phyloP scores from a whole-genome alignment of 345 rosid species.

The Syzygium aromaticum region DNA sequence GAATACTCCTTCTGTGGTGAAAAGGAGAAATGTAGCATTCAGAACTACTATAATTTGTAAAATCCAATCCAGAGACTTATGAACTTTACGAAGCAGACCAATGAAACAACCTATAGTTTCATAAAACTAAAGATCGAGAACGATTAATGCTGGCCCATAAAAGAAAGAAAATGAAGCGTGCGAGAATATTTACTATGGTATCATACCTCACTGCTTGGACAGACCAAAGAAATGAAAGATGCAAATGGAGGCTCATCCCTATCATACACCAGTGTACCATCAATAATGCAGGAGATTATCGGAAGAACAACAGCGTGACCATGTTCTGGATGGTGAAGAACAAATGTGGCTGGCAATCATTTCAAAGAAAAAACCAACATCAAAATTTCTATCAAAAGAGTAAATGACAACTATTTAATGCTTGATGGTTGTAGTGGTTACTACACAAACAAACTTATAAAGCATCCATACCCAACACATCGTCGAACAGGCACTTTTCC shows the following conservation, averaged over 20 bases:
- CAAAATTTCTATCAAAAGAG: neutral
- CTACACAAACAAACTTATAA: neutral
- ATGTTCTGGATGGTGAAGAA: slow-evolving; percentile 96
- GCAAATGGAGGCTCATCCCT: slow-evolving; percentile 74
- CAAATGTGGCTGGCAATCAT: slow-evolving; percentile 71
- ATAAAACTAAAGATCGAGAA: neutral
- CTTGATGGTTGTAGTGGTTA: neutral
- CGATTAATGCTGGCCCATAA: neutral
- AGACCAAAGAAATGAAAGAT: slow-evolving; percentile 86
- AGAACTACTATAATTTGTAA: neutral
- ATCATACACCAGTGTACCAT: slow-evolving; percentile 76
- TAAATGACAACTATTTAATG: neutral
- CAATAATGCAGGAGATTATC: slow-evolving; percentile 85
- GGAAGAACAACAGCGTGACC: slow-evolving; percentile 97
- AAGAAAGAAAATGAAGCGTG: neutral
- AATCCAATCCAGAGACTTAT: neutral
- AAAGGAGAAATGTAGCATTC: neutral
- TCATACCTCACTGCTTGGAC: slow-evolving; percentile 72
- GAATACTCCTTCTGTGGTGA: slow-evolving; percentile 77
- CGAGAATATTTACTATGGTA: neutral
- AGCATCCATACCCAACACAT: slow-evolving; percentile 67
- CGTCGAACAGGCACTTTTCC: slow-evolving; percentile 81
- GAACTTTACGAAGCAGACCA: neutral
- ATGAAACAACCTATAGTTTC: neutral
- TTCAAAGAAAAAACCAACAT: neutral